phyloP scores from a whole-genome alignment of 139 green algal genomes.

The Chlamydomonas sp. region DNA sequence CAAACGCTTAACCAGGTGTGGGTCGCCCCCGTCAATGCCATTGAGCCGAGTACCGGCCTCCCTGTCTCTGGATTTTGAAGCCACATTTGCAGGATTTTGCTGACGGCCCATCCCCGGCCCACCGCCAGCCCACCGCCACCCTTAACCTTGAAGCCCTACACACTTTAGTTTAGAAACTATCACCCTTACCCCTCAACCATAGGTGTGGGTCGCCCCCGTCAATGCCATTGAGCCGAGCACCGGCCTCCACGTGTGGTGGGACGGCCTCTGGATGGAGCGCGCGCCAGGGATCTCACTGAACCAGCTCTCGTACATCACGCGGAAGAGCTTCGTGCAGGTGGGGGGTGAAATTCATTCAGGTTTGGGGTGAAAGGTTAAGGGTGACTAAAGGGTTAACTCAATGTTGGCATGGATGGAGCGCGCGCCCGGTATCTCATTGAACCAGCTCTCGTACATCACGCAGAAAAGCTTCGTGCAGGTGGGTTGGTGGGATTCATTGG shows the following conservation, averaged over 20 bases:
- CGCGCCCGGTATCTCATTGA: constrained; percentile 32
- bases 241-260: constrained; percentile 39
- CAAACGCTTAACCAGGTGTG: constrained; percentile 23
- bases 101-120: no score
- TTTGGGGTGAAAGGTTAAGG: no score
- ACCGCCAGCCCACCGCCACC: no score
- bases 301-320: constrained; percentile 34
- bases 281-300: constrained; percentile 37
- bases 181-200: neutral
- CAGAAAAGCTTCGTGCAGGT: constrained; percentile 10
- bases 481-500: no score
- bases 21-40: constrained; percentile 34
- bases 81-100: no score
- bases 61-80: no score
- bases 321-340: constrained; percentile 10
- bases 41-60: constrained; percentile 28
- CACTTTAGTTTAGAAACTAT: neutral
- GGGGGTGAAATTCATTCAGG: no score
- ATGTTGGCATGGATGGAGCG: constrained; percentile 51
- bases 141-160: neutral
- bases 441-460: constrained; percentile 38
- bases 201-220: constrained; percentile 37
- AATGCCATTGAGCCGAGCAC: constrained; percentile 36
- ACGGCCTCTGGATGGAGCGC: constrained; percentile 47
- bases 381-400: no score